phyloP scores from a whole-genome alignment of 768 basidiomycete species.

The Hydnum rufescens region DNA sequence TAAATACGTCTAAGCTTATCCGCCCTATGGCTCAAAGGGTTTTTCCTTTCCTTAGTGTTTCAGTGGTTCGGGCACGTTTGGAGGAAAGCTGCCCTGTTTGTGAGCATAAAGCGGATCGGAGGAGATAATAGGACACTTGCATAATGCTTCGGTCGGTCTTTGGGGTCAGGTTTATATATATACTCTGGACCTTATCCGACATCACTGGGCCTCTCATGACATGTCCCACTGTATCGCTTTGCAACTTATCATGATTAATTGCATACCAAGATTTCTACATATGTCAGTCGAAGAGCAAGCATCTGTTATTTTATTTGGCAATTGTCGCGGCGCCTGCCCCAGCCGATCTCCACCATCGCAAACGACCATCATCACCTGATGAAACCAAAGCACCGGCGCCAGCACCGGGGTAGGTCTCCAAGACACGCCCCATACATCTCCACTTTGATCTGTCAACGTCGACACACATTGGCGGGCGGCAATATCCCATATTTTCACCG shows the following conservation, averaged over 20 bases:
- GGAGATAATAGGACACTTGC: neutral
- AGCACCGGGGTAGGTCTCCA: slow-evolving; percentile 50
- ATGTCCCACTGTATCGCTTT: neutral
- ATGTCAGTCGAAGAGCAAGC: too few species aligned
- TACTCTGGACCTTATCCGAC: too few species aligned
- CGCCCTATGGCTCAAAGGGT: neutral
- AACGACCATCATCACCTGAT: slow-evolving; percentile 54
- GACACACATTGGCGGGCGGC: slow-evolving; percentile 52
- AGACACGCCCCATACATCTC: slow-evolving; percentile 69
- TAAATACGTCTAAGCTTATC: slow-evolving; percentile 14
- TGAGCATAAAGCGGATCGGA: slow-evolving; percentile 35
- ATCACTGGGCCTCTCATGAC: neutral
- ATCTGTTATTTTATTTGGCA: neutral
- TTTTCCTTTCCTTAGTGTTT: slow-evolving; percentile 28
- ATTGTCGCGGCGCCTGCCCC: slow-evolving; percentile 3
- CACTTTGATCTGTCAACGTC: slow-evolving; percentile 46
- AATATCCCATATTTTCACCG: slow-evolving; percentile 76
- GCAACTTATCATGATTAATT: neutral
- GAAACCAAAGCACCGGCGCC: slow-evolving; percentile 43
- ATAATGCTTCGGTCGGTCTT: too few species aligned
- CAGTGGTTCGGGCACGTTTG: slow-evolving; percentile 44
- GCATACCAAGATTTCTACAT: neutral
- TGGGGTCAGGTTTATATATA: too few species aligned
- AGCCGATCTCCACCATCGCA: slow-evolving; percentile 53
- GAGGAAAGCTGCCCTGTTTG: slow-evolving; percentile 64